Base-by-base conservation (phyloP, 805 yeast genomes). In the Starmerella scarabaei region DNA sequence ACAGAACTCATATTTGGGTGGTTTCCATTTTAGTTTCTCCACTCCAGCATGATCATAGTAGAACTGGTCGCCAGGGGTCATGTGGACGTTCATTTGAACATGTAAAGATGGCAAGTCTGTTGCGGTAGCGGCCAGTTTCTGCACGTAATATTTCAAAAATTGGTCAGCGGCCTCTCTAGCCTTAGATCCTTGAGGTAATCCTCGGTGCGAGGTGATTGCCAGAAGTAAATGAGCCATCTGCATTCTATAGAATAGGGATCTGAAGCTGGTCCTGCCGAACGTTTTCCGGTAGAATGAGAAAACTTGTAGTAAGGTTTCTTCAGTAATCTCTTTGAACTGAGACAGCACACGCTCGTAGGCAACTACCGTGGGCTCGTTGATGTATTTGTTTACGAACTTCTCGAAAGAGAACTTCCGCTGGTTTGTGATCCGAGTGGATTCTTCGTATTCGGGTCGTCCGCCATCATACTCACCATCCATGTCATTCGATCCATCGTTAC, bases 281-380 rank as follows among this genome's bases (percentile, higher is more conserved):
- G 83, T 59, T 23, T 81, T 64, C 53, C 81, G 83, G 53, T 85
- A 75, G 53, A 72, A 88, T 1, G 78, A 64, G 7, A 91, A 54
- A 9, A 79, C 75, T 35, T 69, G 67, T 48, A 75, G 76, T 33
- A 88, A 61, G 36, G 75, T 77, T 11, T 61, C 66, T 39, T 73
- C 73, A 1, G 68, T 58, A 27, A 86, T 58, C 42, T 83, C 93
- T 37, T 62, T 64, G 54, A 67, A 83, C 44, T 77, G 65, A 7
- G 69, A 61, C 31, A 88, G 64, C 42, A 70, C 73, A 37, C 68
- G 69, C 40, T 81, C 70, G 53, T 78, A 83, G 1, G 84, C 69
- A 33, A 76, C 68, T 2, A 88, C 71, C 1, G 77, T 72, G 0
- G 66, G 63, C 23, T 77, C 77, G 43, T 75, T 71, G 37, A 74